These are phyloP conservation scores for Centrapalus pauciflorus DNA, from an alignment of 129 eudicot genomes.

Conservation along the genomic window DNA sequence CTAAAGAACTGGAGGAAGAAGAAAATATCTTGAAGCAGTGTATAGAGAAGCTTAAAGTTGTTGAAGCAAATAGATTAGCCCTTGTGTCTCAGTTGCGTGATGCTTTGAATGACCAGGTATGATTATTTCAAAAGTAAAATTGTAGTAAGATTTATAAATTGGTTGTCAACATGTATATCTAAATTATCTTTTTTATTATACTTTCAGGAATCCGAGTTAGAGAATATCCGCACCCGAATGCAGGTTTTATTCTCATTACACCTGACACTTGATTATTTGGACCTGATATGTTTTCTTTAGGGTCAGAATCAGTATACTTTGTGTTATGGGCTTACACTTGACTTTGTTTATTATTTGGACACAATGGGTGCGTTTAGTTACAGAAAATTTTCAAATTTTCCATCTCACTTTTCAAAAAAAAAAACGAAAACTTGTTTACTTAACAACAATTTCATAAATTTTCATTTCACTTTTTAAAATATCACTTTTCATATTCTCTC, in stretches of 20 bases:
- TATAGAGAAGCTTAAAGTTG: conserved; percentile 76
- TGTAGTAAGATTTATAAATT: background rate
- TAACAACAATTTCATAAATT: no score
- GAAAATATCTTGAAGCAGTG: conserved; percentile 57
- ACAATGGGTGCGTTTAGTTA: no score
- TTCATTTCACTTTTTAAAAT: no score
- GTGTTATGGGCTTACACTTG: no score
- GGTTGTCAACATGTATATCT: background rate
- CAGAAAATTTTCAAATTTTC: no score
- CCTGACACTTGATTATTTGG: no score
- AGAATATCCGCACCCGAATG: conserved; percentile 87
- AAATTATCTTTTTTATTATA: background rate
- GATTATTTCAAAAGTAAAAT: background rate
- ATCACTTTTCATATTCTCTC: no score
- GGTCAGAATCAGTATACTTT: no score
- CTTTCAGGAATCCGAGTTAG: conserved; percentile 86
- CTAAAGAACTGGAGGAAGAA: conserved; percentile 72
- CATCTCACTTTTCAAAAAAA: no score
- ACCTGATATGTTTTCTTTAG: no score
- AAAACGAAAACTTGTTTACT: no score
- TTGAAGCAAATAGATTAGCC: conserved; percentile 81
- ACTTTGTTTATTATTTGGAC: background rate
- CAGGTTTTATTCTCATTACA: conserved; percentile 48
- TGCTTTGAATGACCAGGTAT: conserved; percentile 83
- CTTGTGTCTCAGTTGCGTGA: conserved; percentile 79